A percentile compares a stretch with the other conserved stretches of the same genome.
phyloP scores from a whole-genome alignment of 768 basidiomycete species.

The Kwoniella sp. region DNA sequence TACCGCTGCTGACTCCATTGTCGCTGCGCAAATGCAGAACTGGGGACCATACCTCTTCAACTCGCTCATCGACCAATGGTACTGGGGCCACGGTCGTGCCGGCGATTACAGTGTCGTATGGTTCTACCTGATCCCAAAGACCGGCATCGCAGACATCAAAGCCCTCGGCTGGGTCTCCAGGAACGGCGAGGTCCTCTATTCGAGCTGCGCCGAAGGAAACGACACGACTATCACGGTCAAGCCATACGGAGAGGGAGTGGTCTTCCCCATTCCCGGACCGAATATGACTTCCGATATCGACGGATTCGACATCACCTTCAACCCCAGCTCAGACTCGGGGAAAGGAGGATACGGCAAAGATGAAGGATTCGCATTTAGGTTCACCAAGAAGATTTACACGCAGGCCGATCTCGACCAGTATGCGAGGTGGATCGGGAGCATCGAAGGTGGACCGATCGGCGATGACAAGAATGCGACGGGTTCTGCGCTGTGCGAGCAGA shows the following conservation, averaged over 20 bases:
- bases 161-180: constrained; percentile 8
- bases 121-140: constrained; percentile 4
- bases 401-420: constrained; percentile 3
- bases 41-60: constrained; percentile 14
- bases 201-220: background rate
- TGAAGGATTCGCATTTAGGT: constrained; percentile 1
- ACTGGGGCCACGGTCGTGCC: constrained; percentile 18
- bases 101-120: constrained; percentile 10
- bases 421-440: constrained; percentile 18
- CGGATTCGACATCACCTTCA: constrained; percentile 9
- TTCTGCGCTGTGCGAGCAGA: constrained; percentile 10
- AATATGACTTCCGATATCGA: constrained; percentile 11
- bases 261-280: constrained; percentile 6
- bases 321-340: background rate
- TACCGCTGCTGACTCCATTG: too few species aligned
- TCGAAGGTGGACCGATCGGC: constrained; percentile 5
- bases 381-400: constrained; percentile 6
- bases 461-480: background rate
- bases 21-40: background rate
- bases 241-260: constrained; percentile 12
- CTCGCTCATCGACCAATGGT: constrained; percentile 9
- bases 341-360: background rate
- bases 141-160: background rate
- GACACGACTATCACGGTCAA: background rate
- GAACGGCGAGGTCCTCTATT: constrained; percentile 2